Percentiles rank a stretch among this genome's conserved stretches.
phyloP scores from a whole-genome alignment of 257 asterid genomes.

The Penstemon barbatus region DNA sequence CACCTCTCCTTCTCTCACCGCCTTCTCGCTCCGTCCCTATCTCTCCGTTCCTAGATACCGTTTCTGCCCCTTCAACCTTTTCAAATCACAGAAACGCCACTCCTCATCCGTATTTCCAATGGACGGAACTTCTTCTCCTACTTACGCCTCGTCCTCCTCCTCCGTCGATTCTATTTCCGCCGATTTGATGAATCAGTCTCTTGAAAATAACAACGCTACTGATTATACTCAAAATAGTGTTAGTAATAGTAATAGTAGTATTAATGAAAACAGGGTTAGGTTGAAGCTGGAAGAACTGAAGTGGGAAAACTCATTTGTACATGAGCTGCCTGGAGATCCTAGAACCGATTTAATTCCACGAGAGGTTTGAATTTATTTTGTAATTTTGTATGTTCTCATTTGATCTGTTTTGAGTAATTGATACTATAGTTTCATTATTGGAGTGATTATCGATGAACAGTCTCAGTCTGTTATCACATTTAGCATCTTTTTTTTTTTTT shows the following conservation, averaged over 20 bases:
- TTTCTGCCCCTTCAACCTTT: constrained; percentile 30
- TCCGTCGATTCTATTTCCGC: constrained; percentile 66
- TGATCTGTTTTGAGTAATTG: no score
- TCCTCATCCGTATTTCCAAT: constrained; percentile 41
- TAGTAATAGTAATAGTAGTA: constrained; percentile 9
- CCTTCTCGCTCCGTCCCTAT: constrained; percentile 35
- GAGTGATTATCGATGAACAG: no score
- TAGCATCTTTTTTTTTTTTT: no score
- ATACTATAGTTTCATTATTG: no score
- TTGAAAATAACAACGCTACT: constrained; percentile 27
- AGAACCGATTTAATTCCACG: constrained; percentile 70
- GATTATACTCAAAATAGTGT: constrained; percentile 5
- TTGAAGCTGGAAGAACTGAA: constrained; percentile 76
- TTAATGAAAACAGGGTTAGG: constrained; percentile 30
- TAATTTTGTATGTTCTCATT: background rate
- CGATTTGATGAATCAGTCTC: constrained; percentile 59
- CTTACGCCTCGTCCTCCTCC: constrained; percentile 6
- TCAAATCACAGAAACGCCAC: constrained; percentile 38
- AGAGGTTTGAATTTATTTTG: constrained; percentile 49
- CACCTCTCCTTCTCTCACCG: constrained; percentile 37
- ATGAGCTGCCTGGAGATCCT: constrained; percentile 85
- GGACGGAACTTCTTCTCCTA: constrained; percentile 48
- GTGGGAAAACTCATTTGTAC: constrained; percentile 90
- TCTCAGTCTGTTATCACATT: no score
- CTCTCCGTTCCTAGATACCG: constrained; percentile 33